Base-by-base conservation (phyloP, 768 basidiomycete genomes). In the Calvatia gigantea region DNA sequence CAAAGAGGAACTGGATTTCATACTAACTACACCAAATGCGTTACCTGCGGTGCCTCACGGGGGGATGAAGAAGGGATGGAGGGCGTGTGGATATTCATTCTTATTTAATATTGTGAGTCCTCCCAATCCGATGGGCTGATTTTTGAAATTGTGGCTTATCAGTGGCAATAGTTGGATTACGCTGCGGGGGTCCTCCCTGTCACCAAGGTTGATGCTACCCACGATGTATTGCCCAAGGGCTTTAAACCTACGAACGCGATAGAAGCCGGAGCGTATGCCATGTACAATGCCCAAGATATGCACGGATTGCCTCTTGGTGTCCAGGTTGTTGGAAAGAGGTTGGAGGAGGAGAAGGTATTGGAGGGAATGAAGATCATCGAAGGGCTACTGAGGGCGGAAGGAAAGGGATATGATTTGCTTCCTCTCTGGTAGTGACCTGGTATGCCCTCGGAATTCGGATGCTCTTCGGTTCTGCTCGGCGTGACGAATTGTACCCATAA, bases 261-360 rank as follows among this genome's bases (percentile, higher is more conserved):
- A 14, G 81, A 82, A 46, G 69, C 67, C 48, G 72, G 70, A 6
- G 75, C 76, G 0, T 84, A 83, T 60, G 64, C 67, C 21, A 69
- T 77, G 46, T 87, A 86, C 50, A 70, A 83, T 57, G 69, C 80
- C 0, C 60, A 69, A 2, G 73, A 73, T 37, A 84, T 85, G 81
- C 69, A 78, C 39, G 83, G 84, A 2, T 68, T 85, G 8, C 84
- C 86, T 0, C 69, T 87, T 1, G 81, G 83, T 3, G 78, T 85
- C 1, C 84, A 87, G 60, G 71, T 87, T 14, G 73, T 85, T 0
- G 84, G 84, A 0, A 73, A 75, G 51, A 68, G 82, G 29, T 71
- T 85, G 31, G 81, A 85, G 60, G 85, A 87, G 63, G 86, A 87
- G 65, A 81, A 81, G 58, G 84, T 84, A 0, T 58, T 87, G 35